These are phyloP conservation scores for Paxillus rubicundulus DNA, from an alignment of 768 basidiomycete species.

Conservation along the genomic window DNA sequence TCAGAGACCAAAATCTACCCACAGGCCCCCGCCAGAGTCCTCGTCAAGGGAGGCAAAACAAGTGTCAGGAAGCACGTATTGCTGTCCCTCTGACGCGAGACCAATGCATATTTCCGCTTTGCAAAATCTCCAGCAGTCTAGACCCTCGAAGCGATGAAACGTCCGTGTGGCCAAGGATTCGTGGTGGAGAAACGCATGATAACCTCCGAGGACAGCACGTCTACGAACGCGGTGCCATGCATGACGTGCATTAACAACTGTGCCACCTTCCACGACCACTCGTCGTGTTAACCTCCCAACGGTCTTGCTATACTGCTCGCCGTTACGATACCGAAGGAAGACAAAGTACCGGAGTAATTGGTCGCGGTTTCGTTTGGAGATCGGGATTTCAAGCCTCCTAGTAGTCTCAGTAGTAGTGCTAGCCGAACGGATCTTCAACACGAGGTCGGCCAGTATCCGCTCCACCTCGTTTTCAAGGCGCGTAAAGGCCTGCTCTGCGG, in stretches of 20 bases:
- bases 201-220: conserved; percentile 24
- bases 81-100: conserved; percentile 50
- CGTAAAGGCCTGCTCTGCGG: conserved; percentile 44
- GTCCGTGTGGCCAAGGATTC: conserved; percentile 4
- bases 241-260: conserved; percentile 15
- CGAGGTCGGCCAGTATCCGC: conserved; percentile 35
- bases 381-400: conserved; percentile 18
- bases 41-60: conserved; percentile 56
- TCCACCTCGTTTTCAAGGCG: conserved; percentile 45
- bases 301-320: conserved; percentile 42
- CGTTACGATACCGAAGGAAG: conserved; percentile 59
- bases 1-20: conserved; percentile 7
- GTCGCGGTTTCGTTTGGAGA: conserved; percentile 31
- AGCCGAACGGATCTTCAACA: conserved; percentile 33
- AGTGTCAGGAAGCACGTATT: conserved; percentile 52
- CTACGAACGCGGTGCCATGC: conserved; percentile 30
- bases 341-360: conserved; percentile 49
- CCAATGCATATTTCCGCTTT: conserved; percentile 55
- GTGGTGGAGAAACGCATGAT: conserved; percentile 28
- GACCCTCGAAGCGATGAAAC: conserved; percentile 14
- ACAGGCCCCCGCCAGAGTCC: conserved; percentile 36
- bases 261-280: conserved; percentile 20
- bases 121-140: conserved; percentile 48
- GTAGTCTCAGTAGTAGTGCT: background rate
- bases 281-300: conserved; percentile 29